Percentiles rank a stretch among this genome's conserved stretches.
Conservation (phyloP, 345 rosid genomes). For the Eucalyptus regnans region DNA sequence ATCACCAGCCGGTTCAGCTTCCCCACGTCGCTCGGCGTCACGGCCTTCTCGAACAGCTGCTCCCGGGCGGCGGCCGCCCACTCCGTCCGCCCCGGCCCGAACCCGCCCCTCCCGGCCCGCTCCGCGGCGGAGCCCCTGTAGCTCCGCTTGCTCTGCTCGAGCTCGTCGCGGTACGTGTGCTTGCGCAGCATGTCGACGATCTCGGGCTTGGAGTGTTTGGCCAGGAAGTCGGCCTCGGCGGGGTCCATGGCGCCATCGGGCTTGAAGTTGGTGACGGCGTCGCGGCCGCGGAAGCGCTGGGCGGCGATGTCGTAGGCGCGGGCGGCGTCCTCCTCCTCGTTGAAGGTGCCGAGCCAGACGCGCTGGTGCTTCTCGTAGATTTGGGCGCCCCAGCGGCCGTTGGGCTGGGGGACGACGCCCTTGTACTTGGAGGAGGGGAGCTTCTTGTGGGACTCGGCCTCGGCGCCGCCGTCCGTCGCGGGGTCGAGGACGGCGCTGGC, state of each 20-base stretch:
- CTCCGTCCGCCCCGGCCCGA: background rate
- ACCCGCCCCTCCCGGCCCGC: background rate
- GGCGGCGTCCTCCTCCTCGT: slow-evolving; percentile 44
- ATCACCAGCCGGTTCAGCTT: slow-evolving; percentile 87
- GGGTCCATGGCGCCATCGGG: slow-evolving; percentile 1
- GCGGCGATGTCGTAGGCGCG: slow-evolving; percentile 42
- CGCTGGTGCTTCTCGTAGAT: slow-evolving; percentile 55
- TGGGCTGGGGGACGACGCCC: slow-evolving; percentile 49
- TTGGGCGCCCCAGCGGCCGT: slow-evolving; percentile 54
- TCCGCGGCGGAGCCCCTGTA: background rate
- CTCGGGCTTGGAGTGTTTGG: slow-evolving; percentile 40
- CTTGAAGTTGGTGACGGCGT: slow-evolving; percentile 39
- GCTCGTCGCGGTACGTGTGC: slow-evolving; percentile 42
- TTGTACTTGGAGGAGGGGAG: slow-evolving; percentile 26
- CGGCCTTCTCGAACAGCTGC: slow-evolving; percentile 75
- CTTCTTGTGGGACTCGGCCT: slow-evolving; percentile 11
- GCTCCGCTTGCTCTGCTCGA: slow-evolving; percentile 27
- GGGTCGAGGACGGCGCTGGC: background rate
- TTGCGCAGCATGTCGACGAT: slow-evolving; percentile 54
- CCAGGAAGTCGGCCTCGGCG: slow-evolving; percentile 23
- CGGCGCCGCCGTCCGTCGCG: background rate
- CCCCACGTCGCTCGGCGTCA: slow-evolving; percentile 94
- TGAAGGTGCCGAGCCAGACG: slow-evolving; percentile 52
- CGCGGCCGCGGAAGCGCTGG: slow-evolving; percentile 39
- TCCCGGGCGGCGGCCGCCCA: slow-evolving; percentile 31